Evolutionary conservation across 345 rosid genomes (phyloP), one percentile per base, ranked within the genome.

Genomic region (Erysimum cheiranthoides): DNA sequence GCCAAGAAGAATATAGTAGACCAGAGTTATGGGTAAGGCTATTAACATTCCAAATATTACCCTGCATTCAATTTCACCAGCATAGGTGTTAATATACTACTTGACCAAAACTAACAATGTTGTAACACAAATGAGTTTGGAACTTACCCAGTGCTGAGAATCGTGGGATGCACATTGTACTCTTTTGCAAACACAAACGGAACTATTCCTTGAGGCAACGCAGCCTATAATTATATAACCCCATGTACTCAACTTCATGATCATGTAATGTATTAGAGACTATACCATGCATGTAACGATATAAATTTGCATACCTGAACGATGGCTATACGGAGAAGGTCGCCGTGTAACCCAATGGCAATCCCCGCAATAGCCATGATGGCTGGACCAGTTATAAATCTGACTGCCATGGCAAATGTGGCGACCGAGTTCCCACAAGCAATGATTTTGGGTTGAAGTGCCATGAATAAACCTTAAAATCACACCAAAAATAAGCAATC

Each of bases 1-100:
- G 66, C 97, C 99, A 76, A 95, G 71, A 66, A 92, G 71, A 76
- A 95, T 85, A 86, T 95, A 95, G 91, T 95, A 95, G 74, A 90
- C 88, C 3, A 95, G 87, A 2, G 98, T 90, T 39, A 95, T 89
- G 1, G 99, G 99, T 75, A 95, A 84, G 2, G 99, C 99, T 78
- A 95, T 85, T 73, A 90, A 78, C 99, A 95, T 92, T 71, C 99
- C 99, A 71, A 95, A 95, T 79, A 95, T 95, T 16, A 95, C 99
- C 78, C 99, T 95, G 89, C 87, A 79, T 49, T 61, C 63, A 76
- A 54, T 56, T 68, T 18, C 45, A 74, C 60, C 45, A 31, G 75
- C 21, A 70, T 10, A 50, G 12, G 28, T 49, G 42, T 59, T 59
- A 59, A 5, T 46, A 51, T 34, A n/a, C 12, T 34, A n/a, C 12